Evolutionary conservation across 345 rosid genomes (phyloP).

Genomic region (Mercurialis annua): DNA sequence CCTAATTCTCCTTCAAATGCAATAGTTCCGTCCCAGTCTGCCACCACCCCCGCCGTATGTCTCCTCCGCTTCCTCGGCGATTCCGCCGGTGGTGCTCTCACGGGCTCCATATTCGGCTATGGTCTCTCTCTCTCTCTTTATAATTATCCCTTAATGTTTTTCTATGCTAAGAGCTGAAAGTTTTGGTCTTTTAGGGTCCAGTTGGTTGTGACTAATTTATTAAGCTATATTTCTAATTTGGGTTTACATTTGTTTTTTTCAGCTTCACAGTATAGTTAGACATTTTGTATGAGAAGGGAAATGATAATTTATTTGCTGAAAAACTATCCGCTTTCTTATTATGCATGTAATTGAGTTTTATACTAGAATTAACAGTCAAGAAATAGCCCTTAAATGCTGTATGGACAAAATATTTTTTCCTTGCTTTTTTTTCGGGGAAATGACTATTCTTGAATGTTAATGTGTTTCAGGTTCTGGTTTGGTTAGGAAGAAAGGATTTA

Average conservation of each 20-base stretch:
- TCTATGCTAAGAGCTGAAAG: too few relatives aligned
- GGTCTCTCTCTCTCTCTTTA: conserved; percentile 36
- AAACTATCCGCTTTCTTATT: too few relatives aligned
- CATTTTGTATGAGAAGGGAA: too few relatives aligned
- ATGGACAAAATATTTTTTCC: background rate
- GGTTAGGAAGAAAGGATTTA: conserved; percentile 72
- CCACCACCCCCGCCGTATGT: conserved; percentile 57
- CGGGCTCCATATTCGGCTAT: conserved; percentile 84
- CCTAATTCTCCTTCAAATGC: conserved; percentile 31
- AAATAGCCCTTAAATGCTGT: too few relatives aligned
- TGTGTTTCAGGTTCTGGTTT: conserved; percentile 67
- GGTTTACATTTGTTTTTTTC: too few relatives aligned
- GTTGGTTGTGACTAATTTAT: too few relatives aligned
- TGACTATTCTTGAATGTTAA: background rate
- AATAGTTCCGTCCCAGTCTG: conserved; percentile 32
- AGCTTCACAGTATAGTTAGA: too few relatives aligned
- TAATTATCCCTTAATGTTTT: background rate
- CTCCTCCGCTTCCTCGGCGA: conserved; percentile 66
- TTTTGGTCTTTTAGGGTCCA: too few relatives aligned
- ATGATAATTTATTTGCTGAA: too few relatives aligned
- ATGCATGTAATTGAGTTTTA: too few relatives aligned
- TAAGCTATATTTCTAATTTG: too few relatives aligned
- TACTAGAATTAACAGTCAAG: too few relatives aligned
- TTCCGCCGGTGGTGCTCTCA: conserved; percentile 81
- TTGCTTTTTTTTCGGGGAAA: background rate